Evolutionary conservation across 768 basidiomycete genomes (phyloP), one percentile per base, ranked within the genome.

Genomic region (Termitomyces sp.): DNA sequence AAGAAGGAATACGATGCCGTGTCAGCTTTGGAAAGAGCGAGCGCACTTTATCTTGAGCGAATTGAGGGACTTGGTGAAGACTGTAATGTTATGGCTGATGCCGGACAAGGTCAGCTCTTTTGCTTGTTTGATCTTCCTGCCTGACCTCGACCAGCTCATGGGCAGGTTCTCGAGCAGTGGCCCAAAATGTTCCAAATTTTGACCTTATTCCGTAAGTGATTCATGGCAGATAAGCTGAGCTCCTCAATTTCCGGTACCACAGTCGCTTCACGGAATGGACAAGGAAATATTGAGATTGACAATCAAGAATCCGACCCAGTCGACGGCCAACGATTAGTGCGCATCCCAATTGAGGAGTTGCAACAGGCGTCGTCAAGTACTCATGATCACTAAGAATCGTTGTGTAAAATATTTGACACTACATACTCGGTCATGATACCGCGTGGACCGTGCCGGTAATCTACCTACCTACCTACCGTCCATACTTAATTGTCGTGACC

Each of bases 1-100:
- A 92, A 90, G 77, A 92, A 90, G 69, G 91, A 92, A 70, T 84
- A 78, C 58, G 90, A 91, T 58, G 89, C 88, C 0, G 88, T 91
- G 28, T 80, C 83, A 22, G 90, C 90, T 1, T 77, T 92, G 6
- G 88, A 91, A 68, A 78, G 79, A 57, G 84, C 87, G 0, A 88
- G 84, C 58, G 72, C 81, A 7, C 71, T 86, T 38, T 90, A 88
- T 68, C 78, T 89, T 2, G 82, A 86, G 70, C 82, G 90, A 8
- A 84, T 92, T 45, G 85, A 88, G 65, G 84, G 79, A 7, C 75
- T 92, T 4, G 85, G 82, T 24, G 85, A 88, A 18, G 90, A 92
- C 68, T 90, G 86, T 67, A 83, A 90, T 62, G 80, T 85, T 22
- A 91, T 92, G 87, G 90, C 90, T 7, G 82, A 89, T 62, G 89